These are phyloP conservation scores for Boletus sp. DNA, from an alignment of 768 basidiomycete species.

Conservation along the genomic window DNA sequence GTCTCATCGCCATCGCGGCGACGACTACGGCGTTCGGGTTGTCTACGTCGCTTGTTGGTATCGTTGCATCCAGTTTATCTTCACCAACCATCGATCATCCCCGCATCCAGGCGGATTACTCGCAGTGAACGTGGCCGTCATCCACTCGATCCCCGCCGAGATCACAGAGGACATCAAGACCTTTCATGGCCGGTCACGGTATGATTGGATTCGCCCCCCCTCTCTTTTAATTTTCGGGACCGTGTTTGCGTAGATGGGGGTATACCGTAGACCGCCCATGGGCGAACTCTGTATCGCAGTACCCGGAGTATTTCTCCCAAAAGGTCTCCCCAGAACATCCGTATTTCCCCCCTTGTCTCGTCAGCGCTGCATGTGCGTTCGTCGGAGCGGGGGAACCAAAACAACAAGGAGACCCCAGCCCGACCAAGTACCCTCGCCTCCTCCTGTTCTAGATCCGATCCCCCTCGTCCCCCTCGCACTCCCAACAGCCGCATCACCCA, in stretches of 20 bases:
- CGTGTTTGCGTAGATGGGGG: neutral
- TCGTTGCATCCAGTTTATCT: constrained; percentile 45
- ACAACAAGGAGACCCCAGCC: too few relatives aligned
- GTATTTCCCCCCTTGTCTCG: constrained; percentile 16
- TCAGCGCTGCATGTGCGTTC: constrained; percentile 8
- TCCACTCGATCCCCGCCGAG: constrained; percentile 59
- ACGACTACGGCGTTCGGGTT: too few relatives aligned
- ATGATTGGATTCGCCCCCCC: constrained; percentile 43
- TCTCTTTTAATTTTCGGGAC: neutral
- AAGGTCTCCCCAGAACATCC: constrained; percentile 9
- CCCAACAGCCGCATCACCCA: too few relatives aligned
- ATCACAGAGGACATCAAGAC: constrained; percentile 60
- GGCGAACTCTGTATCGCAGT: constrained; percentile 15
- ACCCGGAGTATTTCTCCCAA: constrained; percentile 14
- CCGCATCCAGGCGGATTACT: constrained; percentile 49
- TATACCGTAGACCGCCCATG: constrained; percentile 11
- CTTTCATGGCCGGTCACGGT: constrained; percentile 53
- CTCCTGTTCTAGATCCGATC: too few relatives aligned
- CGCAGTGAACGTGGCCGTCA: constrained; percentile 58
- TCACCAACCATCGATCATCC: neutral
- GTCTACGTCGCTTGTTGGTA: constrained; percentile 44
- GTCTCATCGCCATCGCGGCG: constrained; percentile 48
- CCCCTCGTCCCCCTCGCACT: too few relatives aligned
- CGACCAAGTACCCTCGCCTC: too few relatives aligned
- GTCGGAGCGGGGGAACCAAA: neutral